Conservation (phyloP, 2,329 filamentous ascomycete species). For the Triangularia verruculosa region DNA sequence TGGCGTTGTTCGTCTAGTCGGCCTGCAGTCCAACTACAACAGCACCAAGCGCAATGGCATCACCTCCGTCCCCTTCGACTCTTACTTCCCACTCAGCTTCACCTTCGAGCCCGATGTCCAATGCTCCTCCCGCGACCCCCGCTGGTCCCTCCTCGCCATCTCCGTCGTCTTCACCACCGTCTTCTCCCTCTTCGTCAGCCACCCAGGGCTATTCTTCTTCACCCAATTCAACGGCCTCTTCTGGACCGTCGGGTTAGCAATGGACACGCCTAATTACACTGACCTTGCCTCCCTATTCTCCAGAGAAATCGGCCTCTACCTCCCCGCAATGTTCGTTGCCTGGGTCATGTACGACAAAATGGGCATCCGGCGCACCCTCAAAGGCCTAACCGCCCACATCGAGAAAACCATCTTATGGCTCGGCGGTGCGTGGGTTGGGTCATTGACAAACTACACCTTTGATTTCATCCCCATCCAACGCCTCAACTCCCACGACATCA, state of each 20-base stretch:
- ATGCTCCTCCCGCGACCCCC: slow-evolving; percentile 70
- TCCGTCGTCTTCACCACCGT: slow-evolving; percentile 76
- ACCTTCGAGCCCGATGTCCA: slow-evolving; percentile 65
- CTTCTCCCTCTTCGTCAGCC: slow-evolving; percentile 77
- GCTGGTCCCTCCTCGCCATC: slow-evolving; percentile 81
- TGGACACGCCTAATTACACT: slow-evolving; percentile 72
- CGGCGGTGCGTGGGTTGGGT: slow-evolving; percentile 85
- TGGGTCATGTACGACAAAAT: slow-evolving; percentile 88
- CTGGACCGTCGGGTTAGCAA: slow-evolving; percentile 84
- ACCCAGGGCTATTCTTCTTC: slow-evolving; percentile 79
- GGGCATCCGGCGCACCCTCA: slow-evolving; percentile 68
- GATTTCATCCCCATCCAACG: slow-evolving; percentile 90
- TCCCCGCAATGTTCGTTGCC: slow-evolving; percentile 83
- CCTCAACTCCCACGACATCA: slow-evolving; percentile 84
- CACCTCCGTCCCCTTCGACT: slow-evolving; percentile 73
- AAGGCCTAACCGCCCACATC: slow-evolving; percentile 72
- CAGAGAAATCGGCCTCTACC: slow-evolving; percentile 72
- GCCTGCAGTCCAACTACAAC: slow-evolving; percentile 59
- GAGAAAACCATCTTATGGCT: slow-evolving; percentile 92
- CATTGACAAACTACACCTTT: slow-evolving; percentile 92
- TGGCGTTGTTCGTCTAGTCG: slow-evolving; percentile 65
- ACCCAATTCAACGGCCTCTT: slow-evolving; percentile 79
- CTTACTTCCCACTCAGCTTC: slow-evolving; percentile 85
- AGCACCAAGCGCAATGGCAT: slow-evolving; percentile 71
- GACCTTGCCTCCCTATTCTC: slow-evolving; percentile 72